Percentiles rank a stretch among this genome's conserved stretches.
phyloP scores from a whole-genome alignment of 495 filamentous ascomycete species.

The Tuber indicum region DNA sequence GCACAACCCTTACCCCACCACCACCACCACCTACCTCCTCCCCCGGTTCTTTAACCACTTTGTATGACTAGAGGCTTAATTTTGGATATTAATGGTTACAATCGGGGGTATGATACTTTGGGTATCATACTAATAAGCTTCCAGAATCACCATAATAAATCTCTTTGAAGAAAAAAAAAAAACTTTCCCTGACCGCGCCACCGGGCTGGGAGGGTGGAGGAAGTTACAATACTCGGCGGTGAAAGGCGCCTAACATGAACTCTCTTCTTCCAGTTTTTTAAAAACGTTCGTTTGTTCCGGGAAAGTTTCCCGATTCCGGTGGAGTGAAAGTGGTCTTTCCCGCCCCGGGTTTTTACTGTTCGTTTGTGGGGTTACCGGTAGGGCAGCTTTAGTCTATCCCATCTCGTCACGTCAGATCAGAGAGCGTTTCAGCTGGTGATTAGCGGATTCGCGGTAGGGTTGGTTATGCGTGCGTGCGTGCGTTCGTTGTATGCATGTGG shows the following conservation, averaged over 20 bases:
- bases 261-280: too few relatives aligned
- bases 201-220: neutral
- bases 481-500: neutral
- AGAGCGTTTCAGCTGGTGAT: neutral
- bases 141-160: neutral
- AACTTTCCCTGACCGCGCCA: neutral
- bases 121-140: neutral
- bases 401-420: neutral
- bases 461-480: neutral
- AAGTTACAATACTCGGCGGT: neutral
- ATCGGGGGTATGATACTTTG: neutral
- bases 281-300: neutral
- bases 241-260: neutral
- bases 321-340: neutral
- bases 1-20: too few relatives aligned
- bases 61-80: neutral
- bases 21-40: too few relatives aligned
- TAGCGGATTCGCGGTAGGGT: neutral
- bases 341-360: too few relatives aligned
- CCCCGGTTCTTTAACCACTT: neutral
- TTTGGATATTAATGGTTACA: neutral
- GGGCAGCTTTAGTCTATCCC: neutral
- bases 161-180: neutral
- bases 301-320: neutral
- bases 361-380: too few relatives aligned